phyloP scores from a whole-genome alignment of 73 alveolate species.

The Uronychia setigera region DNA sequence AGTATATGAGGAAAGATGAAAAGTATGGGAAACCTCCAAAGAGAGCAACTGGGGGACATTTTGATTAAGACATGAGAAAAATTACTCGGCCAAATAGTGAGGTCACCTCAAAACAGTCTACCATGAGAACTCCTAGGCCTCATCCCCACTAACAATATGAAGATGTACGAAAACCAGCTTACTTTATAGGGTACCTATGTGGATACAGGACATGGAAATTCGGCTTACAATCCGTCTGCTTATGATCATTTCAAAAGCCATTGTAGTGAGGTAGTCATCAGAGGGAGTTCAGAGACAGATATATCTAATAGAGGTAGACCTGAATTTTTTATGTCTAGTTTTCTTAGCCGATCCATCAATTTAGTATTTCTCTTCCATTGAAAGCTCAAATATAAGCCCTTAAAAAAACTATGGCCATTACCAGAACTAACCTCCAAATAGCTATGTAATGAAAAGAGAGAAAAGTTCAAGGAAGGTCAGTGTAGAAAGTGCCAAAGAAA shows the following conservation, averaged over 20 bases:
- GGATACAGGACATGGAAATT: not conserved
- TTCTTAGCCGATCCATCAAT: not conserved
- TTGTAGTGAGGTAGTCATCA: constrained; percentile 39
- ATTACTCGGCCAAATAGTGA: not conserved
- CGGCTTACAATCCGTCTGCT: not conserved
- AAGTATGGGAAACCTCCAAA: not conserved
- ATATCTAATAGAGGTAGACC: constrained; percentile 22
- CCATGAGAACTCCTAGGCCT: constrained; percentile 3
- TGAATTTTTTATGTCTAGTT: no score
- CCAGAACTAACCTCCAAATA: no score
- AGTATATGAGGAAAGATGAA: not conserved
- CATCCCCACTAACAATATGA: not conserved
- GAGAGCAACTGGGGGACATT: not conserved
- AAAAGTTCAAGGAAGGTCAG: not conserved
- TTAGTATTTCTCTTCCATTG: not conserved
- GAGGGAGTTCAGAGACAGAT: constrained; percentile 47
- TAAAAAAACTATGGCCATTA: not conserved
- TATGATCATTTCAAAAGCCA: constrained; percentile 41
- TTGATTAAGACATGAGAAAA: not conserved
- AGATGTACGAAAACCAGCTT: no score
- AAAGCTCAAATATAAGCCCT: not conserved
- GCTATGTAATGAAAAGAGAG: no score
- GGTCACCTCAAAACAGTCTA: not conserved
- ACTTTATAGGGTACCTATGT: not conserved
- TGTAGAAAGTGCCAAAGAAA: not conserved